Conservation (phyloP, 2,329 filamentous ascomycete genomes). For the Ceratocystis huliohia region DNA sequence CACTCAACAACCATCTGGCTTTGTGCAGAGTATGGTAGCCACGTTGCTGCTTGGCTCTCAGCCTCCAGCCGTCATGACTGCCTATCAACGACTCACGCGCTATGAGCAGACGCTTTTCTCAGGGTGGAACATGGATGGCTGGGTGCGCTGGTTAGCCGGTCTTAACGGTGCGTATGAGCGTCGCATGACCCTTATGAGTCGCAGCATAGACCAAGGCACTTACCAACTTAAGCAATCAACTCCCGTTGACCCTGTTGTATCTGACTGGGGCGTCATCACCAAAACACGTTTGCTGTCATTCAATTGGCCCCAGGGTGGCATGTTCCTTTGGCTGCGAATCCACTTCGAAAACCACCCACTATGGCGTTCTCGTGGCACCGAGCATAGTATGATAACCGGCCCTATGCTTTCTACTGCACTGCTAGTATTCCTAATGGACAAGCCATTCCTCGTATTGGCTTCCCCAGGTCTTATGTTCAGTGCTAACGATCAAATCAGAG, state of each 20-base stretch:
- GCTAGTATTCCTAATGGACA: slow-evolving; percentile 56
- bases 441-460: slow-evolving; percentile 57
- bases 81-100: slow-evolving; percentile 34
- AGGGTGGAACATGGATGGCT: slow-evolving; percentile 71
- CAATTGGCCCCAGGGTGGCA: slow-evolving; percentile 69
- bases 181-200: slow-evolving; percentile 71
- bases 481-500: slow-evolving; percentile 46
- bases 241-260: slow-evolving; percentile 32
- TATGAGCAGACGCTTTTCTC: slow-evolving; percentile 37
- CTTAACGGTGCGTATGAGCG: slow-evolving; percentile 73
- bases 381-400: slow-evolving; percentile 37
- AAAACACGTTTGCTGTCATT: slow-evolving; percentile 66
- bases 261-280: slow-evolving; percentile 63
- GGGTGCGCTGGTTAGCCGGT: slow-evolving; percentile 82
- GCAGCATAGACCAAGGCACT: slow-evolving; percentile 55
- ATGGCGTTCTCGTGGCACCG: slow-evolving; percentile 30
- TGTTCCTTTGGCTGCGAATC: slow-evolving; percentile 79
- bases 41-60: slow-evolving; percentile 62
- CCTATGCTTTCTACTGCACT: slow-evolving; percentile 50
- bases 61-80: slow-evolving; percentile 33
- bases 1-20: slow-evolving; percentile 78
- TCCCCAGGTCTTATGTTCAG: slow-evolving; percentile 63
- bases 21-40: slow-evolving; percentile 72
- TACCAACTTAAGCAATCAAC: slow-evolving; percentile 51
- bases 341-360: slow-evolving; percentile 63